A percentile compares a stretch with the other conserved stretches of the same genome.
phyloP scores from a whole-genome alignment of 371 early-diverging fungal species.

The Lichtheimia ornata region DNA sequence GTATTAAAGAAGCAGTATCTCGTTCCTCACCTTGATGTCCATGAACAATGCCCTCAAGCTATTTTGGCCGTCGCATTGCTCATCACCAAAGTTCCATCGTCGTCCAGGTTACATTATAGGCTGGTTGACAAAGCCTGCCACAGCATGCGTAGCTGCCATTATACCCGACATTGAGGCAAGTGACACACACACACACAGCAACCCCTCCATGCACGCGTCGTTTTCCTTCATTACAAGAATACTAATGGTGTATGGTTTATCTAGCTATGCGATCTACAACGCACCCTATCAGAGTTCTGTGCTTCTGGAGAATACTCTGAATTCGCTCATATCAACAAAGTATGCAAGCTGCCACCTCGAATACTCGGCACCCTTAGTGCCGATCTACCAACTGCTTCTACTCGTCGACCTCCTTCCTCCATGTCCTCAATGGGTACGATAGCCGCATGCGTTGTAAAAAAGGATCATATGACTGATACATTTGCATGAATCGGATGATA shows the following conservation, averaged over 20 bases:
- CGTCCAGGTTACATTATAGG: conserved; percentile 39
- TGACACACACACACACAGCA: no score
- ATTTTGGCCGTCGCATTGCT: conserved; percentile 53
- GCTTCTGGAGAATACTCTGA: conserved; percentile 29
- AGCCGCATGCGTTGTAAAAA: no score
- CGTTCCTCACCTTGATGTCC: conserved; percentile 3
- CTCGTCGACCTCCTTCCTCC: no score
- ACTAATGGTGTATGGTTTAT: background rate
- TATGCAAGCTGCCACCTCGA: conserved; percentile 34
- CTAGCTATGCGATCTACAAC: conserved; percentile 30
- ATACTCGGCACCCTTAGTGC: conserved; percentile 30
- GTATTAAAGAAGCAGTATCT: no score
- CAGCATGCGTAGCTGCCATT: conserved; percentile 43
- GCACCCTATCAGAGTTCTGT: conserved; percentile 29
- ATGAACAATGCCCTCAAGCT: conserved; percentile 35
- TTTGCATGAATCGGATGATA: background rate
- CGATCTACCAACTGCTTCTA: no score
- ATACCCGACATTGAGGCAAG: conserved; percentile 32
- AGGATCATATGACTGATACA: no score
- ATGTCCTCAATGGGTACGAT: no score
- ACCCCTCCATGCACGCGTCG: background rate
- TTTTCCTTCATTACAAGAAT: background rate
- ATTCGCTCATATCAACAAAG: conserved; percentile 35
- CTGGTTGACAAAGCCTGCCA: conserved; percentile 32
- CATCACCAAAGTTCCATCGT: conserved; percentile 23